phyloP scores from a whole-genome alignment of 192 early-diverging fungal genomes.

The Coemansia sp. region DNA sequence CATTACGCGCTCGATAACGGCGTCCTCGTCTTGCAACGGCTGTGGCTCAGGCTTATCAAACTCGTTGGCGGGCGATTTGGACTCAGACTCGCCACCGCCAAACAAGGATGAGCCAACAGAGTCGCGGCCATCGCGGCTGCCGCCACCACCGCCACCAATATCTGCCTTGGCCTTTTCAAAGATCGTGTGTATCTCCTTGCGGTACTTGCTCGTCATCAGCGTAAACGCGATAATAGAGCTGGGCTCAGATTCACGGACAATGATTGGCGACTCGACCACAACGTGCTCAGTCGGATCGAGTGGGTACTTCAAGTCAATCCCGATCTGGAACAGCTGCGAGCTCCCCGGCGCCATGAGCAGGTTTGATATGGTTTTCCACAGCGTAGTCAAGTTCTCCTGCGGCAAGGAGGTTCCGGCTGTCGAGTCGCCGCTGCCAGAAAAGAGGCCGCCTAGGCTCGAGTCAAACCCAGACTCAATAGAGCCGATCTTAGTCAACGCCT shows the following conservation, averaged over 20 bases:
- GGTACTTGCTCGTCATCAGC: conserved; percentile 60
- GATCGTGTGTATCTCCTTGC: conserved; percentile 27
- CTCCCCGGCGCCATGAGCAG: conserved; percentile 35
- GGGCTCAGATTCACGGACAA: conserved; percentile 90
- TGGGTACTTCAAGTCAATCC: conserved; percentile 49
- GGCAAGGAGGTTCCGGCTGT: conserved; percentile 13
- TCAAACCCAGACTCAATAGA: conserved; percentile 27
- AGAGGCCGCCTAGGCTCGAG: not conserved
- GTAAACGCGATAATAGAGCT: conserved; percentile 93
- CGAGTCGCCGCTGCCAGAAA: conserved; percentile 18
- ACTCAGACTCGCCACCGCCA: not conserved
- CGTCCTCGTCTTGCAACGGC: conserved; percentile 11
- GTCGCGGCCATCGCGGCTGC: not conserved
- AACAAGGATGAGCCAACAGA: not conserved
- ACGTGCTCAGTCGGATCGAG: conserved; percentile 78
- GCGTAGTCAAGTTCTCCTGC: conserved; percentile 34
- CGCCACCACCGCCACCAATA: not conserved
- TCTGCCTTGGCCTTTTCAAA: conserved; percentile 27
- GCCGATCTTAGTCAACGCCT: conserved; percentile 26
- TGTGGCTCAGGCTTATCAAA: conserved; percentile 15
- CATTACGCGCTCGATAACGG: conserved; percentile 35
- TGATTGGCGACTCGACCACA: conserved; percentile 79
- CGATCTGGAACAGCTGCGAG: conserved; percentile 49
- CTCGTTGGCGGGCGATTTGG: conserved; percentile 27
- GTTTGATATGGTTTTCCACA: conserved; percentile 49